Conservation (phyloP, 192 early-diverging fungal species). For the Coemansia sp. region DNA sequence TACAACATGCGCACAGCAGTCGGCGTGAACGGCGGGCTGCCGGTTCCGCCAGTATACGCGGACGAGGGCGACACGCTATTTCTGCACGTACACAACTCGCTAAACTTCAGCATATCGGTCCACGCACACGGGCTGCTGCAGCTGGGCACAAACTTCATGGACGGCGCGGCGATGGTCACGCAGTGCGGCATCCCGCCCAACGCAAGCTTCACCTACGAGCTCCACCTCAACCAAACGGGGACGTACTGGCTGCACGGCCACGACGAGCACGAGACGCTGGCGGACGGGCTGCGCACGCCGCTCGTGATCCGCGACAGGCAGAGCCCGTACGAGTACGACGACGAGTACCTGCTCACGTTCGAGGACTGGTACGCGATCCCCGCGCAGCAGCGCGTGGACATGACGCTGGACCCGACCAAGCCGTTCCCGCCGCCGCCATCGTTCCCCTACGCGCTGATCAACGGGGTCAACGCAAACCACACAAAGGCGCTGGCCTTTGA, state of each 20-base stretch:
- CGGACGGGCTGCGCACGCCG: conserved; percentile 71
- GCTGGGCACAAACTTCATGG: conserved; percentile 60
- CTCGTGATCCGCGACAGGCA: conserved; percentile 56
- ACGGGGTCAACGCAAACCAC: conserved; percentile 21
- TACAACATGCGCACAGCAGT: too few relatives aligned
- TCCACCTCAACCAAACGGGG: conserved; percentile 55
- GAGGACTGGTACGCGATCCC: conserved; percentile 79
- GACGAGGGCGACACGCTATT: too few relatives aligned
- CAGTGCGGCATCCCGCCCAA: conserved; percentile 71
- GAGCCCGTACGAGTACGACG: conserved; percentile 54
- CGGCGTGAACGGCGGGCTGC: too few relatives aligned
- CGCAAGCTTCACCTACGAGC: conserved; percentile 60
- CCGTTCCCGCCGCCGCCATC: too few relatives aligned
- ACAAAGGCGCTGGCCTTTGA: conserved; percentile 56
- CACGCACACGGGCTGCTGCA: conserved; percentile 78
- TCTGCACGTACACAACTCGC: conserved; percentile 49
- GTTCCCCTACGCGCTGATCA: too few relatives aligned
- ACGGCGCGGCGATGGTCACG: conserved; percentile 64
- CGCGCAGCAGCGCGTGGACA: too few relatives aligned
- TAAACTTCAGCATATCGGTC: conserved; percentile 57
- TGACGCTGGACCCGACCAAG: too few relatives aligned
- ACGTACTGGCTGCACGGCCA: conserved; percentile 81
- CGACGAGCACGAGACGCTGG: conserved; percentile 64
- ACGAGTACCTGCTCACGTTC: conserved; percentile 56
- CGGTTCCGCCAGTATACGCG: too few relatives aligned